These are phyloP conservation scores for Talaromyces amestolkiae DNA, from an alignment of 2,329 filamentous ascomycete species.

Conservation along the genomic window DNA sequence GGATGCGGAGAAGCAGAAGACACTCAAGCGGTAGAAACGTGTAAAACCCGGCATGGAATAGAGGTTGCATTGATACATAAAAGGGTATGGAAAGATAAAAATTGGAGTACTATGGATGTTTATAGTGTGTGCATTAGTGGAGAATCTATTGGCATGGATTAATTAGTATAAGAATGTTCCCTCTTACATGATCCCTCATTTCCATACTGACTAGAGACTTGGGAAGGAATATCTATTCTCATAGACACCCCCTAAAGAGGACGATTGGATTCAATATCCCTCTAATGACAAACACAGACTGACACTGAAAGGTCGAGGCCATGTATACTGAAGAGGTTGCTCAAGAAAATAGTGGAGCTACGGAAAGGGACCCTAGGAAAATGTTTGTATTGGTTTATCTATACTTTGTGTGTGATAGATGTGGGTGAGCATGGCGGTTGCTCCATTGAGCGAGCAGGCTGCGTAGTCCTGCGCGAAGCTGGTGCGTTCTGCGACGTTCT, in stretches of 20 bases:
- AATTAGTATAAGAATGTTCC: neutral
- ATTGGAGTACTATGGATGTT: neutral
- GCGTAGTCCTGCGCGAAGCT: neutral
- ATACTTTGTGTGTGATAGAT: neutral
- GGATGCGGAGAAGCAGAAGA: conserved; percentile 91
- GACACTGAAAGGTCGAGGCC: conserved; percentile 42
- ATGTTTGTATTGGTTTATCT: neutral
- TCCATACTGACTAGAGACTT: neutral
- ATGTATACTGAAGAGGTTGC: conserved; percentile 44
- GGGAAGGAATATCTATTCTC: neutral
- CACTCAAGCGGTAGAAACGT: conserved; percentile 55
- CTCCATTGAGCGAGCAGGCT: neutral
- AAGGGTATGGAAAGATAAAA: neutral
- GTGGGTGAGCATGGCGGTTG: neutral
- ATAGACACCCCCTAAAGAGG: neutral
- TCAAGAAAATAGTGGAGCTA: neutral
- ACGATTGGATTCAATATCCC: conserved; percentile 33
- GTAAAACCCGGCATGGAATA: neutral
- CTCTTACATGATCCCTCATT: neutral
- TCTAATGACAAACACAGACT: conserved; percentile 46
- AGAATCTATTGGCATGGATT: neutral
- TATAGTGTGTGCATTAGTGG: neutral
- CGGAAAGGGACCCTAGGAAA: neutral
- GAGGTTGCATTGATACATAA: neutral
- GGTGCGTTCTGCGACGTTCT: neutral